phyloP scores from a whole-genome alignment of 306 rosid species.

The Malus asiatica region DNA sequence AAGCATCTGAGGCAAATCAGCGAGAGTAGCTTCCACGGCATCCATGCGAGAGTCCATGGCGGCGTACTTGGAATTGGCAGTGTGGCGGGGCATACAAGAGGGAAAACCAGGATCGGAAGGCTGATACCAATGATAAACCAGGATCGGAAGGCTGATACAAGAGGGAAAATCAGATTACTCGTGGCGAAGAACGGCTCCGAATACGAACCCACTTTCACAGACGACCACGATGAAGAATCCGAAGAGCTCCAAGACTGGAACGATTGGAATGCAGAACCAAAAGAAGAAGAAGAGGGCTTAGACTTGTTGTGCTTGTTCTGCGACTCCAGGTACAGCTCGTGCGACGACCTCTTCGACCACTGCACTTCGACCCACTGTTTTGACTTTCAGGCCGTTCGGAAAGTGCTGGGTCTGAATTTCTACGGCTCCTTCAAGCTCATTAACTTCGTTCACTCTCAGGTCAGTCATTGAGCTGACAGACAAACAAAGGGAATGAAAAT shows the following conservation, averaged over 20 bases:
- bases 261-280: conserved; percentile 51
- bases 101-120: too few relatives aligned
- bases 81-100: too few relatives aligned
- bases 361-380: conserved; percentile 54
- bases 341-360: conserved; percentile 47
- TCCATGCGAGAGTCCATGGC: too few relatives aligned
- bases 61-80: too few relatives aligned
- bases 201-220: background rate
- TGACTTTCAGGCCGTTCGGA: conserved; percentile 40
- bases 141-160: too few relatives aligned
- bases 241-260: conserved; percentile 39
- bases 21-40: too few relatives aligned
- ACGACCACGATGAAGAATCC: conserved; percentile 15
- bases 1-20: too few relatives aligned
- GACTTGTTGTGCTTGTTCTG: conserved; percentile 66
- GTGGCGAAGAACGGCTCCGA: background rate
- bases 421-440: conserved; percentile 74
- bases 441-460: conserved; percentile 73
- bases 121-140: too few relatives aligned
- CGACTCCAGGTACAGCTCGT: conserved; percentile 32
- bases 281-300: conserved; percentile 19
- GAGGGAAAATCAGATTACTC: background rate
- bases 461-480: conserved; percentile 3
- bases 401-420: conserved; percentile 48
- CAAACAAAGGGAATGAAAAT: background rate